These are phyloP conservation scores for Petunia hybrid DNA, from an alignment of 305 asterid genomes.

Conservation along the genomic window DNA sequence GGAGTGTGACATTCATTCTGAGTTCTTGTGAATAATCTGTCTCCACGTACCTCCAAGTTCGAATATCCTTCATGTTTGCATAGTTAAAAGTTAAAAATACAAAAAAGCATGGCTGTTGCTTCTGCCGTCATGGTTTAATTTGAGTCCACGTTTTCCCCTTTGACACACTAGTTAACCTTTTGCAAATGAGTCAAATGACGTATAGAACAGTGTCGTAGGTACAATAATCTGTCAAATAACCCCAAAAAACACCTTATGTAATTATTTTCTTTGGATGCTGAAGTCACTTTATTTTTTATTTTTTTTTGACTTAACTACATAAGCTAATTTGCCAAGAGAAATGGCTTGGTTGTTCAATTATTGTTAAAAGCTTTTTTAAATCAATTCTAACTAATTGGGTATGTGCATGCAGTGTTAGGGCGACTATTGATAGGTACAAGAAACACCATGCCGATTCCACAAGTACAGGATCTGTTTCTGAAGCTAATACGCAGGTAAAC, in stretches of 20 bases:
- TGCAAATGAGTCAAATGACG: background rate
- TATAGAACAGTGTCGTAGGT: too few species aligned
- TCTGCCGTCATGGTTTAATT: background rate
- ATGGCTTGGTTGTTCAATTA: background rate
- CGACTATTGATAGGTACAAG: constrained; percentile 82
- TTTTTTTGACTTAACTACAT: too few species aligned
- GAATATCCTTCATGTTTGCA: background rate
- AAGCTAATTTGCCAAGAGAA: background rate
- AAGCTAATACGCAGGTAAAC: constrained; percentile 76
- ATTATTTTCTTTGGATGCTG: background rate
- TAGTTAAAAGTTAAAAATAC: too few species aligned
- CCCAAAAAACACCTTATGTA: too few species aligned
- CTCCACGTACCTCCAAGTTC: background rate
- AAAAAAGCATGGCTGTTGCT: background rate
- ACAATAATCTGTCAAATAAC: background rate
- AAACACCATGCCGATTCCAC: constrained; percentile 70
- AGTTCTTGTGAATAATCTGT: background rate
- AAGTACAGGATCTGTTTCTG: constrained; percentile 66
- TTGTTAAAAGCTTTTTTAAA: background rate
- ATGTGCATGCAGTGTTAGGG: constrained; percentile 71
- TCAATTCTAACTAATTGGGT: constrained; percentile 12
- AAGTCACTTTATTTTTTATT: background rate
- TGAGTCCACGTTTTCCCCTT: background rate
- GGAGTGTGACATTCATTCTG: background rate
- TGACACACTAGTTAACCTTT: background rate